Evolutionary conservation across 139 green algal genomes (phyloP).

Genomic region (Chlorella sp.): DNA sequence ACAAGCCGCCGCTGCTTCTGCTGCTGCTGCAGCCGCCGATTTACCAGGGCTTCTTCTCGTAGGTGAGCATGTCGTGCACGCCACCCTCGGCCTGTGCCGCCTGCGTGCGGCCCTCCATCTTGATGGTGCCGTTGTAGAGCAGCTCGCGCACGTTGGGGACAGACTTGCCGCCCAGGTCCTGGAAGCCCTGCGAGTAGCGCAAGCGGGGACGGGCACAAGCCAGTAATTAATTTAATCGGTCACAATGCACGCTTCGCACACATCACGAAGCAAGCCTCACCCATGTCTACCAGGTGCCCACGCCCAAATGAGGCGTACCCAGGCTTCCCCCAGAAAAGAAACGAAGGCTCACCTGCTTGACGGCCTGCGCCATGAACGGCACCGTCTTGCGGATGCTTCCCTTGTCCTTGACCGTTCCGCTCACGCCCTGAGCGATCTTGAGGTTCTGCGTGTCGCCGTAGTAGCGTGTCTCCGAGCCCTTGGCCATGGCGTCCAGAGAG

Average conservation of each 20-base stretch:
- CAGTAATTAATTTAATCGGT: too few relatives aligned
- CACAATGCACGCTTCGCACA: too few relatives aligned
- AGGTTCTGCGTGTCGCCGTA: slow-evolving; percentile 82
- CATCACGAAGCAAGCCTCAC: too few relatives aligned
- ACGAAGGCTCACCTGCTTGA: slow-evolving; percentile 21
- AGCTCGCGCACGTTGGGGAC: slow-evolving; percentile 41
- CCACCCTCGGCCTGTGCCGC: slow-evolving; percentile 83
- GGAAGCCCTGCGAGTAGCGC: too few relatives aligned
- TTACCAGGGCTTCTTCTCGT: slow-evolving; percentile 85
- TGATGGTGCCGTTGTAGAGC: slow-evolving; percentile 60
- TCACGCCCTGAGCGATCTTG: slow-evolving; percentile 96
- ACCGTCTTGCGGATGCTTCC: slow-evolving; percentile 65
- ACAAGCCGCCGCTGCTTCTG: too few relatives aligned
- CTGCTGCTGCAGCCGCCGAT: neutral
- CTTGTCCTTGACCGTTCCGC: slow-evolving; percentile 92
- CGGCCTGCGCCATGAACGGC: slow-evolving; percentile 53
- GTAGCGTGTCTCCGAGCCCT: slow-evolving; percentile 91
- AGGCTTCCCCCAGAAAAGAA: too few relatives aligned
- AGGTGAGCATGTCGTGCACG: slow-evolving; percentile 93
- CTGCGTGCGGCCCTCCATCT: slow-evolving; percentile 74
- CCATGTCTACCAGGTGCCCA: too few relatives aligned
- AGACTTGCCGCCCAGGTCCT: slow-evolving; percentile 73
- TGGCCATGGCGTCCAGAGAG: slow-evolving; percentile 92
- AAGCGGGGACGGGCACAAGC: too few relatives aligned
- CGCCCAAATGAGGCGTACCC: too few relatives aligned